Evolutionary conservation across 352 stramenopile genomes (phyloP).

Genomic region (Pythium utonaiense): DNA sequence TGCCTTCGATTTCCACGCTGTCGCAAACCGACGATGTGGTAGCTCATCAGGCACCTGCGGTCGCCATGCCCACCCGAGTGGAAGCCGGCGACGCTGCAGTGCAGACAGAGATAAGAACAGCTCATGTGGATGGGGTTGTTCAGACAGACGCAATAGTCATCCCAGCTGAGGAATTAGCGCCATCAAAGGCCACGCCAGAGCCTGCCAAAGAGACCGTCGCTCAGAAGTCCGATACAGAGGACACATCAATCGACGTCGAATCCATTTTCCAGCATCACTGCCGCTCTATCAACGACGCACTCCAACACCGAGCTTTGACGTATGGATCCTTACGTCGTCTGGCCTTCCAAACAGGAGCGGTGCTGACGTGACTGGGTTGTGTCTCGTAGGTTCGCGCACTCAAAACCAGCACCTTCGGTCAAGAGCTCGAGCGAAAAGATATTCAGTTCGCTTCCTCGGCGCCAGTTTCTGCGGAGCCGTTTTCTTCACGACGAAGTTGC

Average conservation of each 20-base stretch:
- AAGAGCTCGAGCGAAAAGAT: background rate
- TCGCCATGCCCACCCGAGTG: background rate
- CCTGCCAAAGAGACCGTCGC: background rate
- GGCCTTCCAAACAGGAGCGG: background rate
- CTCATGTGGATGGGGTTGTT: slow-evolving; percentile 9
- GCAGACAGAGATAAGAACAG: slow-evolving; percentile 5
- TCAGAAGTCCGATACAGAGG: background rate
- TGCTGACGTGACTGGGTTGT: background rate
- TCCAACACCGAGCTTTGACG: background rate
- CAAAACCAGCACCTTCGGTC: background rate
- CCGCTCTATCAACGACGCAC: background rate
- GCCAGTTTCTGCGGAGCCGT: slow-evolving; percentile 42
- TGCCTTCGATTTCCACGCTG: background rate
- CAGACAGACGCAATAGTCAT: slow-evolving; percentile 17
- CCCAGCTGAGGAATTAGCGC: background rate
- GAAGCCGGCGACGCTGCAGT: slow-evolving; percentile 11
- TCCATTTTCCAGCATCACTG: background rate
- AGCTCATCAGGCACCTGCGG: background rate
- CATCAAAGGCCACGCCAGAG: background rate
- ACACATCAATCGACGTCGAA: background rate
- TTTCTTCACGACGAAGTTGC: slow-evolving; percentile 44
- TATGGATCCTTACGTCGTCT: background rate
- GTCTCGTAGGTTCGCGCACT: background rate
- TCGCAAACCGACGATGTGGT: slow-evolving; percentile 10
- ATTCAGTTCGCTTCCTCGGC: slow-evolving; percentile 39